phyloP scores from a whole-genome alignment of 805 yeast genomes.

The Saturnispora besseyi region DNA sequence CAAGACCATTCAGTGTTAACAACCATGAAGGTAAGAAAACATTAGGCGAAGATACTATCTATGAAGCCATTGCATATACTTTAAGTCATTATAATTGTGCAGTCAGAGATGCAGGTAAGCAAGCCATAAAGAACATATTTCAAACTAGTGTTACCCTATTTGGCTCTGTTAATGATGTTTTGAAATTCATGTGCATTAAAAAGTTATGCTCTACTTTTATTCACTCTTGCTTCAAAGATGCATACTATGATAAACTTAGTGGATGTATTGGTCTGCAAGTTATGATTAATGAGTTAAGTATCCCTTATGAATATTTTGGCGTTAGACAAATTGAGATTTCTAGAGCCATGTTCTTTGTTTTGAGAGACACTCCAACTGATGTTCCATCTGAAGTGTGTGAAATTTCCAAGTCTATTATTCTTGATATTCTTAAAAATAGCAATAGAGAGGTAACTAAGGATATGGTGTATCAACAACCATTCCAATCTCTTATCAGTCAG shows the following conservation, averaged over 20 bases:
- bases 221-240: constrained; percentile 87
- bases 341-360: constrained; percentile 78
- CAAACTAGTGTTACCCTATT: constrained; percentile 55
- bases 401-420: constrained; percentile 59
- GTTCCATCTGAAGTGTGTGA: constrained; percentile 74
- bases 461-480: constrained; percentile 58
- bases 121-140: constrained; percentile 54
- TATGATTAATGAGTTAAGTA: constrained; percentile 55
- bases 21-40: constrained; percentile 72
- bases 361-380: constrained; percentile 82
- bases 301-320: constrained; percentile 66
- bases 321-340: constrained; percentile 76
- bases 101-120: constrained; percentile 64
- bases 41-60: constrained; percentile 59
- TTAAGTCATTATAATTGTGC: constrained; percentile 65
- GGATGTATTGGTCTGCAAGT: constrained; percentile 79
- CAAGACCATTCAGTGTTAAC: constrained; percentile 61
- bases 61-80: constrained; percentile 71
- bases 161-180: constrained; percentile 56
- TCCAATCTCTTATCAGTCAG: constrained; percentile 77
- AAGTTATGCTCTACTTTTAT: constrained; percentile 72
- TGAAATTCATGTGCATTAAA: constrained; percentile 67
- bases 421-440: constrained; percentile 56
- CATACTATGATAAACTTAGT: constrained; percentile 77
- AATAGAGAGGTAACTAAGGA: constrained; percentile 53